phyloP scores from a whole-genome alignment of 768 basidiomycete genomes.

The Trametes maxima region DNA sequence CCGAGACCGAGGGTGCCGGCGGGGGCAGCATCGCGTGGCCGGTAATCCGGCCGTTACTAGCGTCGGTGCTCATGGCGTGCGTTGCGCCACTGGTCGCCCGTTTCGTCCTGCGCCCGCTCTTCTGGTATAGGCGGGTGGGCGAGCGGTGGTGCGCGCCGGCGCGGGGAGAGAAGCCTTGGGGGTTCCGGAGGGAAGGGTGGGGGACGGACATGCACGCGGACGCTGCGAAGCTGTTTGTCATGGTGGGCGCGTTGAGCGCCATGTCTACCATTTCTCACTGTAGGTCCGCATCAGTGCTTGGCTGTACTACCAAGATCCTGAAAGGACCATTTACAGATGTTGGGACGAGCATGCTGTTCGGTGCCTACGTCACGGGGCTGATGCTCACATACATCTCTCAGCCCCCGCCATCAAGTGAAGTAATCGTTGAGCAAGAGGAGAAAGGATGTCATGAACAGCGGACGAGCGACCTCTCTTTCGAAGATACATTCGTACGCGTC shows the following conservation, averaged over 20 bases:
- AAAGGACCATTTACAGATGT: constrained; percentile 26
- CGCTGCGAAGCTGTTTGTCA: constrained; percentile 33
- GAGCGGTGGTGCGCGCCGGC: constrained; percentile 28
- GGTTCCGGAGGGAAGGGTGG: constrained; percentile 13
- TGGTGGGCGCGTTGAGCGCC: constrained; percentile 42
- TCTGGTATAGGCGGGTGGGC: constrained; percentile 24
- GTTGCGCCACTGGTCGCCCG: constrained; percentile 40
- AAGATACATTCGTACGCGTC: constrained; percentile 16
- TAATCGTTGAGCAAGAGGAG: background rate
- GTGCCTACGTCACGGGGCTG: constrained; percentile 61
- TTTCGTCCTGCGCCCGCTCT: constrained; percentile 25
- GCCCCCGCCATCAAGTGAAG: constrained; percentile 1
- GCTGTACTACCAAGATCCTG: background rate
- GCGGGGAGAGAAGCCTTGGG: constrained; percentile 19
- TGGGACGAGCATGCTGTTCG: constrained; percentile 62
- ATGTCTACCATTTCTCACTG: constrained; percentile 52
- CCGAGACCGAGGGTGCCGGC: background rate
- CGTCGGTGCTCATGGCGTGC: constrained; percentile 53
- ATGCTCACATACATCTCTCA: constrained; percentile 44
- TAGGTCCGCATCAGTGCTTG: constrained; percentile 12
- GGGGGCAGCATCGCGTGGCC: constrained; percentile 25
- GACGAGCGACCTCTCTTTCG: constrained; percentile 20
- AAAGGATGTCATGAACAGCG: background rate
- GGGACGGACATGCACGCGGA: constrained; percentile 29
- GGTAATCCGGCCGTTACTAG: constrained; percentile 56